Conservation (phyloP, 1,139 yeast genomes). For the Geotrichum phurueaensis region DNA sequence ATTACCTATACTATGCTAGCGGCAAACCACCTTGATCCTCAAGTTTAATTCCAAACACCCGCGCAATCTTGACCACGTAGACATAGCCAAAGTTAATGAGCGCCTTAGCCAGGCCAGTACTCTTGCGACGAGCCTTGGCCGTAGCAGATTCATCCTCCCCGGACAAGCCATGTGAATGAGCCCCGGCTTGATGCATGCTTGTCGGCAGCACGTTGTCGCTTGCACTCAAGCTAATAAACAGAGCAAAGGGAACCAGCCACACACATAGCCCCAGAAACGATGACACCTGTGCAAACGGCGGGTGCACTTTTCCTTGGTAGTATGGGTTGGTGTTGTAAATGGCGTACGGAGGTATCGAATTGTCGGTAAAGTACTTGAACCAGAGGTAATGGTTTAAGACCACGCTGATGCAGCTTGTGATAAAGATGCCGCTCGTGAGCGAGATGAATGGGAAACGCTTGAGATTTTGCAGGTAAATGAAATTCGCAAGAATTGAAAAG, state of each 20-base stretch:
- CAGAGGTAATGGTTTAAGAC: conserved; percentile 78
- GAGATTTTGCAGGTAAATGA: conserved; percentile 69
- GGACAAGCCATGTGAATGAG: conserved; percentile 17
- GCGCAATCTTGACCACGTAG: conserved; percentile 43
- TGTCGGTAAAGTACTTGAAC: conserved; percentile 79
- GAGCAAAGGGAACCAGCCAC: conserved; percentile 91
- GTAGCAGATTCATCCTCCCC: conserved; percentile 30
- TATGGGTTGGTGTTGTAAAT: conserved; percentile 31
- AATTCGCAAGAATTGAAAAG: conserved; percentile 65
- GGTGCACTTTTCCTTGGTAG: conserved; percentile 52
- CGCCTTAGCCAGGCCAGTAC: conserved; percentile 58
- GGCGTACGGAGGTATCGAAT: conserved; percentile 45
- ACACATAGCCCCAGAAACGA: conserved; percentile 89
- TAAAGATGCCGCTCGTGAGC: conserved; percentile 60
- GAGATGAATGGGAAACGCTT: conserved; percentile 78
- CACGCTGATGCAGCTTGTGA: conserved; percentile 67
- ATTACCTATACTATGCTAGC: not conserved
- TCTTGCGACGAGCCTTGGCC: conserved; percentile 35
- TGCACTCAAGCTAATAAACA: conserved; percentile 88
- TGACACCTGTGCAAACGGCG: conserved; percentile 81
- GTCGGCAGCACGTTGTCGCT: conserved; percentile 81
- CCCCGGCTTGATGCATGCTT: conserved; percentile 13
- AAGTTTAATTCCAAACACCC: conserved; percentile 57
- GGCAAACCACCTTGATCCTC: conserved; percentile 38
- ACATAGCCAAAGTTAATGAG: conserved; percentile 53